phyloP scores from a whole-genome alignment of 108 stramenopile genomes.

The Mediolabrus comicus region DNA sequence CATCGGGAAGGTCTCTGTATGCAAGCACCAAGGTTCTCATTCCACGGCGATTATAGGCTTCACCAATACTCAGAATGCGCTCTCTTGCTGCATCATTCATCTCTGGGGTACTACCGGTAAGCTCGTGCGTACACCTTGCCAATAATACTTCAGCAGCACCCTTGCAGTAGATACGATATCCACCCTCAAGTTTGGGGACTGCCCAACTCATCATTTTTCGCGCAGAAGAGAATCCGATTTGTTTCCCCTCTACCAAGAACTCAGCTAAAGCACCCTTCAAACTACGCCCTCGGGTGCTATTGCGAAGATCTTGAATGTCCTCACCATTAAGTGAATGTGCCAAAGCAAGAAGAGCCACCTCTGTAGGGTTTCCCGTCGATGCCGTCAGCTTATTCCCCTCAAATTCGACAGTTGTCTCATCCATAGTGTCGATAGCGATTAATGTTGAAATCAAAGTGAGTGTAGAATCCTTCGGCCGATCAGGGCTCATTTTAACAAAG shows the following conservation, averaged over 20 bases:
- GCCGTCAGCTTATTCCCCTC: conserved; percentile 39
- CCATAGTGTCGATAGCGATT: conserved; percentile 81
- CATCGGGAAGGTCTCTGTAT: conserved; percentile 72
- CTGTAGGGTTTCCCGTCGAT: conserved; percentile 91
- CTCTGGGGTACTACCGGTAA: conserved; percentile 17
- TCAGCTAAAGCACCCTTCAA: conserved; percentile 61
- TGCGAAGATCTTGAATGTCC: conserved; percentile 68
- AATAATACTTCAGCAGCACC: conserved; percentile 84
- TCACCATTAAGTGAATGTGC: conserved; percentile 61
- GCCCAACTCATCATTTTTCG: conserved; percentile 94
- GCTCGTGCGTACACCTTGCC: conserved; percentile 51
- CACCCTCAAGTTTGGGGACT: conserved; percentile 63
- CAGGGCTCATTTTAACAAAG: conserved; percentile 40
- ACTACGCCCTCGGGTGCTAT: conserved; percentile 65
- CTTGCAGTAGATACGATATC: conserved; percentile 83
- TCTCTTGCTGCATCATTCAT: conserved; percentile 40
- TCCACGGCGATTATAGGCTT: conserved; percentile 70
- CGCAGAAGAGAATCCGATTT: conserved; percentile 85
- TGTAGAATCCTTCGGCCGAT: conserved; percentile 26
- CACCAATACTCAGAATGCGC: conserved; percentile 39
- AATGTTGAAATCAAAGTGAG: conserved; percentile 50
- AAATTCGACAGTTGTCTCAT: conserved; percentile 69
- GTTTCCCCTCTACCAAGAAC: conserved; percentile 69
- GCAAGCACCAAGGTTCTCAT: conserved; percentile 86
- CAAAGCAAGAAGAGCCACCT: conserved; percentile 86